Conservation (phyloP, 306 rosid genomes). For the Vachellia pachyceras region DNA sequence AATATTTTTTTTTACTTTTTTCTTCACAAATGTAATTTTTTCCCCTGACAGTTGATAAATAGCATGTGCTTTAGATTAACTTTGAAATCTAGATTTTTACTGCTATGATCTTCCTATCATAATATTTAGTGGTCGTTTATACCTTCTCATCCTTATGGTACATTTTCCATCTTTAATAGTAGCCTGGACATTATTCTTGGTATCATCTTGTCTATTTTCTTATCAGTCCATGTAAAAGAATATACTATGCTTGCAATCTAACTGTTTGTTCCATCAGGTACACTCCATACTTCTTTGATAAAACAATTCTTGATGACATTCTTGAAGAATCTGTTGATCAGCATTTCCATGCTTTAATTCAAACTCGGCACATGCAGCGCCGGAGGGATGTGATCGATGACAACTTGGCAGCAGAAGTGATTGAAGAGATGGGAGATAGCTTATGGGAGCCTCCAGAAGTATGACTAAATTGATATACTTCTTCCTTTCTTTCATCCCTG, state of each 20-base stretch:
- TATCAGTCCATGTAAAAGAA: not conserved
- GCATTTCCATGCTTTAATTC: constrained; percentile 89
- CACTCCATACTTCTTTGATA: constrained; percentile 97
- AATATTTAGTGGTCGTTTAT: constrained; percentile 2
- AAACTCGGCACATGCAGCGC: constrained; percentile 94
- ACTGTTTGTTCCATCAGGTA: constrained; percentile 70
- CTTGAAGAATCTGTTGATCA: constrained; percentile 99
- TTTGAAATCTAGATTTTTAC: not conserved
- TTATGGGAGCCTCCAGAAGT: constrained; percentile 98
- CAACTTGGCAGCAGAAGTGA: constrained; percentile 80
- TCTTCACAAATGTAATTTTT: constrained; percentile 26
- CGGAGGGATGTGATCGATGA: constrained; percentile 90
- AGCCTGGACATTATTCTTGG: not conserved
- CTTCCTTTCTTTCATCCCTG: not conserved
- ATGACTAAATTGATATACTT: constrained; percentile 33
- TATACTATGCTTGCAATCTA: constrained; percentile 39
- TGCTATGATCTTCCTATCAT: not conserved
- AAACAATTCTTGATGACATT: constrained; percentile 91
- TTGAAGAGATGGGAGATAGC: constrained; percentile 91
- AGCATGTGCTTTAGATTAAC: constrained; percentile 17
- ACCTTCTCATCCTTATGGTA: not conserved
- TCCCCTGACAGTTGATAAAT: not conserved
- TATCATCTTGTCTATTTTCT: constrained; percentile 6
- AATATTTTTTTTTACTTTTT: constrained; percentile 22
- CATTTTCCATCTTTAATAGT: not conserved